Evolutionary conservation across 192 early-diverging fungal genomes (phyloP), one percentile per base, ranked within the genome.

Genomic region (Entomortierella chlamydospora): DNA sequence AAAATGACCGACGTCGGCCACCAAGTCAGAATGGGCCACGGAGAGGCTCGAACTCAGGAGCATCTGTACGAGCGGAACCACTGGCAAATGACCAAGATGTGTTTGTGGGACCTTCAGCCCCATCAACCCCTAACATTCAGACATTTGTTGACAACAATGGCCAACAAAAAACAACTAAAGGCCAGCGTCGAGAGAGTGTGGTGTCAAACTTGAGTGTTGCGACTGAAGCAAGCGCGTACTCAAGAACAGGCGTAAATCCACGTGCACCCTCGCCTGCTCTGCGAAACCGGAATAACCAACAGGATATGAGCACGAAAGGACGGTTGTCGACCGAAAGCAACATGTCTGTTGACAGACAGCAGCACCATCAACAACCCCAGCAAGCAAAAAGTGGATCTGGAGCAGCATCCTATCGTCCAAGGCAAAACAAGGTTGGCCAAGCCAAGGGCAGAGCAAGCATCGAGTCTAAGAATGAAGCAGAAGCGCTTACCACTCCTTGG

Each of bases 401-500:
- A 9, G 39, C 72, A 13, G 29, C 55, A 6, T 18, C 59, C n/a
- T 57, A 64, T 63, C 66, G 67, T 12, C 60, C 55, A 10, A 45
- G 76, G 5, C 76, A 64, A 22, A 79, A 66, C 52, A 56, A 51
- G 18, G 68, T 70, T 31, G 68, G 62, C 2, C 68, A 53, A 34
- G 45, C 62, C 2, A 79, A 60, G 29, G 49, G 7, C 9, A 57
- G 61, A 34, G 17, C 33, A 29, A 64, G 68, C 17, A 52, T 37
- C 11, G 68, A 70, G 52, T 55, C 30, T 20, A 60, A 56, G 52
- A 57, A 25, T 2, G 57, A 65, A 4, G 11, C 37, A 23, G 29
- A 23, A 11, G 30, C 61, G 37, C 15, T 47, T 1, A 29, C 58
- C 12, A 70, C 37, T 11, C 55, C 67, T 15, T 90, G 88, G 90